A percentile compares a stretch with the other conserved stretches of the same genome.
These are phyloP conservation scores for Cryphonectria carpinicola DNA, from an alignment of 2,329 filamentous ascomycete genomes.

Conservation along the genomic window DNA sequence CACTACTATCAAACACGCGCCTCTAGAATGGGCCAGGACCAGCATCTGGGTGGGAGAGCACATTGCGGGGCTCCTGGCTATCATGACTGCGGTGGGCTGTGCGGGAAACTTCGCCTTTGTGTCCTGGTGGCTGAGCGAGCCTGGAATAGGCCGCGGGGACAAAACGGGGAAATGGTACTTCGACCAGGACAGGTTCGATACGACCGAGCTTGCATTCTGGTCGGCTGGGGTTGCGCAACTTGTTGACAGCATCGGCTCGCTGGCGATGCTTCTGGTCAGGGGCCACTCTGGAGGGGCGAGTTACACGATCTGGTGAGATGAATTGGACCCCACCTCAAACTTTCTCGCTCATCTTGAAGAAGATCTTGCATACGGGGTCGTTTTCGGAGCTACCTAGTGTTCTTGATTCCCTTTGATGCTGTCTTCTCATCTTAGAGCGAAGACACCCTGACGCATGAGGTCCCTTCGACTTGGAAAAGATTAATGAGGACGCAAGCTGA, in stretches of 20 bases:
- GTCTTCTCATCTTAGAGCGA: not conserved
- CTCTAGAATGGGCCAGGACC: constrained; percentile 44
- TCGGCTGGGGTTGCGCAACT: constrained; percentile 50
- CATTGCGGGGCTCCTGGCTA: constrained; percentile 42
- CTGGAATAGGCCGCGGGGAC: constrained; percentile 45
- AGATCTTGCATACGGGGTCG: not conserved
- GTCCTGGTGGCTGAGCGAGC: constrained; percentile 51
- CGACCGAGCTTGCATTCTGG: constrained; percentile 55
- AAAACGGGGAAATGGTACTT: constrained; percentile 51
- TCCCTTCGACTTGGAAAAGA: not conserved
- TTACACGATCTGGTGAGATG: constrained; percentile 53
- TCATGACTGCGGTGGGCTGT: constrained; percentile 43
- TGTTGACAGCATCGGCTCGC: constrained; percentile 43
- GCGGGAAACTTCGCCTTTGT: constrained; percentile 48
- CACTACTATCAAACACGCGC: constrained; percentile 48
- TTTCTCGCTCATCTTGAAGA: not conserved
- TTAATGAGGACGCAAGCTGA: constrained; percentile 14
- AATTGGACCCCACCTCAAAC: not conserved
- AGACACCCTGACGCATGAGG: no score
- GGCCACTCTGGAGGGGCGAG: constrained; percentile 53
- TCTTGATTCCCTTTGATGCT: not conserved
- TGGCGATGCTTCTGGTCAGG: constrained; percentile 50
- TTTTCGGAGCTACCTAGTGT: not conserved
- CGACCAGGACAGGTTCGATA: constrained; percentile 47
- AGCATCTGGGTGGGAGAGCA: constrained; percentile 48